Base-by-base conservation (phyloP, 179 eudicot genomes). In the Gypsophila paniculata region DNA sequence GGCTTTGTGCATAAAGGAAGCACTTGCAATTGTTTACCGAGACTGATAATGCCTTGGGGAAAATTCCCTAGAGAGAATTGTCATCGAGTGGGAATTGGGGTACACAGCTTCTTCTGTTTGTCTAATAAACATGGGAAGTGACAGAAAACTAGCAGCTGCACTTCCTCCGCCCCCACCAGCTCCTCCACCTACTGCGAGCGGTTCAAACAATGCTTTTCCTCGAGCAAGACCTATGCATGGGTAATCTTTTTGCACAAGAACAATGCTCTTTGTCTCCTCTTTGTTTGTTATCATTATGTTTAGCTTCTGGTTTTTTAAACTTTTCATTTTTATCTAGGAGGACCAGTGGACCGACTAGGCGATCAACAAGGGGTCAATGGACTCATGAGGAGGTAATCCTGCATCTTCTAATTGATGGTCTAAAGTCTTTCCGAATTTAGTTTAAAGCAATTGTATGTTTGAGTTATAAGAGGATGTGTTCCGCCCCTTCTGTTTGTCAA, bases 361-460 rank as follows among this genome's bases (percentile, higher is more conserved):
- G 97, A 75, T 95, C 97, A 21, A 87, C 99, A 25, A 95, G 86
- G 80, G 99, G 99, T 61, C 97, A 95, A 66, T 95, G 99, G 99
- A 92, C 97, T 71, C 72, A 88, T 36, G 96, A 92, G 74, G 99
- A 95, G 96, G 99, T 90, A 84, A 70, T 46, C 54, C 52, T 49
- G 25, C 14, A 6, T 75, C 42, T 65, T 54, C 34, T 69, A 21
- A 44, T 57, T 54, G 36, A 57, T 44, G n/a, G n/a, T 69, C 65
- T 29, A 51, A 42, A 23, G 9, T 10, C 7, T 68, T 23, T 14
- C 18, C 11, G 38, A 21, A 32, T 32, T 29, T 26, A 12, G 44
- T 42, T 10, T 19, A 44, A 22, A 11, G 29, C 18, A 14, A 3
- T 65, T 65, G 4, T 29, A 14, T 61, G 18, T 36, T 34, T 36